Base-by-base conservation (phyloP, 2,329 filamentous ascomycete species). In the Sarocladium kiliense region DNA sequence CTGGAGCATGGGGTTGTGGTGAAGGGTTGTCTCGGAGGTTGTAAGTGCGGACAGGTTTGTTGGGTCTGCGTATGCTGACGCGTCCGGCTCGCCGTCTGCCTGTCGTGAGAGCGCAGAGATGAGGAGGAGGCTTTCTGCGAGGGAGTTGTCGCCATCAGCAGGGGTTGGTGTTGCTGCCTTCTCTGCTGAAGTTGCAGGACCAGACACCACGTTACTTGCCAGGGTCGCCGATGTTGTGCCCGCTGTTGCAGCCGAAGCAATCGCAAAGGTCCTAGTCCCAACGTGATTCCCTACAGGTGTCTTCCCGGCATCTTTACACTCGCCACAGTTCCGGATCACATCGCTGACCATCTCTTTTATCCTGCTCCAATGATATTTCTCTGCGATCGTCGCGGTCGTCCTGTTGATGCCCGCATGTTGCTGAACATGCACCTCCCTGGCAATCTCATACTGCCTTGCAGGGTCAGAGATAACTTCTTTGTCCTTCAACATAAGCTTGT, bases 291-390 rank as follows among this genome's bases (percentile, higher is more conserved):
- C 53, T 25, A 19, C 53, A 23, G 72, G 68, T 30, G 79, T 75
- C 68, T 89, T 89, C 58, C 84, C 80, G 36, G 82, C 75, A 64
- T 96, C 91, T 72, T 93, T 96, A 75, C 93, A 97, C 67, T 96
- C 87, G 7, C 81, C 74, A 71, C 94, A 99, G 64, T 94, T 93
- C 63, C 89, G 87, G 71, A 97, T 96, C 63, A 96, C 92, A 68
- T 93, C 86, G 68, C 88, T 94, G 58, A 97, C 94, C 1, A 93
- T 97, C 72, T 97, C 92, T 70, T 97, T 99, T 75, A 97, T 97
- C 58, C 93, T 84, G 49, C 95, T 92, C 94, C 94, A 99, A 73
- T 97, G 94, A 68, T 93, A 97, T 66, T 87, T 88, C 67, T 97
- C 90, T 11, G 93, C 91, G 64, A 99, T 96, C 19, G 86, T 88